phyloP scores from a whole-genome alignment of 1,139 yeast genomes.

The Pichiaceae sp. region DNA sequence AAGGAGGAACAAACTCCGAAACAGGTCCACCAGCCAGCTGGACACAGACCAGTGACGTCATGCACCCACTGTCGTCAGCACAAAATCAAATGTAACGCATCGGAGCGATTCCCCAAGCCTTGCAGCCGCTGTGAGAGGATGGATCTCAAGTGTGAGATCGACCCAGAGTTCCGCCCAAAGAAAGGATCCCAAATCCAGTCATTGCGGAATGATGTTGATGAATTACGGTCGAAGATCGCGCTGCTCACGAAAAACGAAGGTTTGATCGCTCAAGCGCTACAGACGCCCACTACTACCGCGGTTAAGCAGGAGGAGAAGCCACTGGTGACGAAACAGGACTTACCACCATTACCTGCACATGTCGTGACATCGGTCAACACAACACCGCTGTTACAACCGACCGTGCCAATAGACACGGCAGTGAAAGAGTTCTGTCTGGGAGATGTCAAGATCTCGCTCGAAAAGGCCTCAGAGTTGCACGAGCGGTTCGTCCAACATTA shows the following conservation, averaged over 20 bases:
- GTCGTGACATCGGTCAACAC: slow-evolving; percentile 9
- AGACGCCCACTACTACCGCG: slow-evolving; percentile 9
- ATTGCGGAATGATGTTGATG: slow-evolving; percentile 77
- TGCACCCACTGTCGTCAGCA: slow-evolving; percentile 95
- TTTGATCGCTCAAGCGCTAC: slow-evolving; percentile 55
- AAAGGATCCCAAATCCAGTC: slow-evolving; percentile 87
- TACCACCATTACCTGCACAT: neutral
- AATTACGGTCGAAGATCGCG: slow-evolving; percentile 69
- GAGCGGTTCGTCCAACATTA: slow-evolving; percentile 56
- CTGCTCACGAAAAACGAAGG: slow-evolving; percentile 64
- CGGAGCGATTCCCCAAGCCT: slow-evolving; percentile 73
- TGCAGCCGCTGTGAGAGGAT: slow-evolving; percentile 77
- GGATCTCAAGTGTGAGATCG: slow-evolving; percentile 78
- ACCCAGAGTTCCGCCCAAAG: slow-evolving; percentile 85
- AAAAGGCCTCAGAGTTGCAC: slow-evolving; percentile 68
- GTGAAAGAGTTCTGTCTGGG: slow-evolving; percentile 65
- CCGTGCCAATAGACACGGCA: slow-evolving; percentile 7
- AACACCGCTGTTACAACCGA: slow-evolving; percentile 11
- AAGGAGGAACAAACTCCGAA: neutral
- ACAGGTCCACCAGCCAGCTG: slow-evolving; percentile 21
- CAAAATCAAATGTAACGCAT: slow-evolving; percentile 87
- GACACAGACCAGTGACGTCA: slow-evolving; percentile 81
- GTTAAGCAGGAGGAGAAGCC: slow-evolving; percentile 3
- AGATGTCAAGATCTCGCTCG: slow-evolving; percentile 56
- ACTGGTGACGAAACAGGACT: neutral